A percentile compares a stretch with the other conserved stretches of the same genome.
phyloP scores from a whole-genome alignment of 2,329 filamentous ascomycete species.

The Dactylellina cionopaga region DNA sequence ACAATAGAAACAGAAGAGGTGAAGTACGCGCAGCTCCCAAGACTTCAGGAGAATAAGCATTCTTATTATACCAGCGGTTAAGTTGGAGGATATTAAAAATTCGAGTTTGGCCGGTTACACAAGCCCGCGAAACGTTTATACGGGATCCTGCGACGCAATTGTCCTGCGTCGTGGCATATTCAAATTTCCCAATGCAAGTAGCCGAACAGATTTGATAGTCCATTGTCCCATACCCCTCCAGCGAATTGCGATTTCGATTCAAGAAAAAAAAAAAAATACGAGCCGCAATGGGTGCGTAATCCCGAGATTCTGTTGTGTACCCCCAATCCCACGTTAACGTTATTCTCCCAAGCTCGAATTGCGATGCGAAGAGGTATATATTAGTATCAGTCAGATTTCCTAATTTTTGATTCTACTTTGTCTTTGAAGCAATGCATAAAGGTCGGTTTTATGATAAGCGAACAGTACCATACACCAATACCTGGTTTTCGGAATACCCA shows the following conservation, averaged over 20 bases:
- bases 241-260: too few relatives aligned
- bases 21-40: too few relatives aligned
- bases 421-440: too few relatives aligned
- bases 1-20: too few relatives aligned
- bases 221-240: constrained; percentile 1
- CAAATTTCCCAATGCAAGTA: constrained; percentile 13
- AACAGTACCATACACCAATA: not conserved
- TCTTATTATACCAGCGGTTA: too few relatives aligned
- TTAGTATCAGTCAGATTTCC: constrained; percentile 3
- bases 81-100: too few relatives aligned
- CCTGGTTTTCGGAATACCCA: not conserved
- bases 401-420: too few relatives aligned
- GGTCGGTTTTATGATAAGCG: constrained; percentile 19
- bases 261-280: not conserved
- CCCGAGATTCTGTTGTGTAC: constrained; percentile 22
- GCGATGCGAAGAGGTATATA: constrained; percentile 15
- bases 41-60: too few relatives aligned
- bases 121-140: not conserved
- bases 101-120: too few relatives aligned
- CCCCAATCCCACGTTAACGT: not conserved
- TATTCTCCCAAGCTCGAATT: constrained; percentile 24
- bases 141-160: too few relatives aligned
- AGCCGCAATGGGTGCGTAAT: constrained; percentile 24
- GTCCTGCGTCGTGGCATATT: too few relatives aligned
- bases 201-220: constrained; percentile 4